phyloP scores from a whole-genome alignment of 306 rosid species.

The Canavalia gladiata region DNA sequence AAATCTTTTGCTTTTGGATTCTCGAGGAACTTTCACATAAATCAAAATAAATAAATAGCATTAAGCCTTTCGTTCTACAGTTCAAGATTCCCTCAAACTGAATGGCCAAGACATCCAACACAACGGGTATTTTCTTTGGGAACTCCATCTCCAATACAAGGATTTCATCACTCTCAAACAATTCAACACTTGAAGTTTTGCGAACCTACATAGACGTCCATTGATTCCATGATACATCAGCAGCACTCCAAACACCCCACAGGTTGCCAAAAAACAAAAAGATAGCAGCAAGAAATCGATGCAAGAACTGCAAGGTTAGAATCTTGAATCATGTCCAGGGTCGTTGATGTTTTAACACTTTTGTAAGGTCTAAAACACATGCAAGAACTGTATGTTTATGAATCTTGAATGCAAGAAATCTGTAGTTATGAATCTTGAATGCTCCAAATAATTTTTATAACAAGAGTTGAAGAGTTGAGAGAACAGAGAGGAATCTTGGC shows the following conservation, averaged over 20 bases:
- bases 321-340: not conserved
- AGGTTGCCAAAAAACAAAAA: no score
- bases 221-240: slow-evolving; percentile 26
- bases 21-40: not conserved
- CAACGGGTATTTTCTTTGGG: slow-evolving; percentile 63
- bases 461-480: not conserved
- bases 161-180: slow-evolving; percentile 73
- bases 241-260: not conserved
- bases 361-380: not conserved
- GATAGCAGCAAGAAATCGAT: not conserved
- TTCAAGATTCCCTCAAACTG: slow-evolving; percentile 80
- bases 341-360: not conserved
- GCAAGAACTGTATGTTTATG: not conserved
- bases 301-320: not conserved
- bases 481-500: slow-evolving; percentile 49
- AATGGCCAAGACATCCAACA: slow-evolving; percentile 71
- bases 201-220: slow-evolving; percentile 61
- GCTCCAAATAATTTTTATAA: not conserved
- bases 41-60: not conserved
- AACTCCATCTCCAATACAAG: slow-evolving; percentile 74
- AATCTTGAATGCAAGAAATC: not conserved
- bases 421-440: not conserved
- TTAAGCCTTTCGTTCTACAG: slow-evolving; percentile 88
- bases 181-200: slow-evolving; percentile 71
- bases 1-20: slow-evolving; percentile 10